phyloP scores from a whole-genome alignment of 2,329 filamentous ascomycete genomes.

The Diplocarpon mali region DNA sequence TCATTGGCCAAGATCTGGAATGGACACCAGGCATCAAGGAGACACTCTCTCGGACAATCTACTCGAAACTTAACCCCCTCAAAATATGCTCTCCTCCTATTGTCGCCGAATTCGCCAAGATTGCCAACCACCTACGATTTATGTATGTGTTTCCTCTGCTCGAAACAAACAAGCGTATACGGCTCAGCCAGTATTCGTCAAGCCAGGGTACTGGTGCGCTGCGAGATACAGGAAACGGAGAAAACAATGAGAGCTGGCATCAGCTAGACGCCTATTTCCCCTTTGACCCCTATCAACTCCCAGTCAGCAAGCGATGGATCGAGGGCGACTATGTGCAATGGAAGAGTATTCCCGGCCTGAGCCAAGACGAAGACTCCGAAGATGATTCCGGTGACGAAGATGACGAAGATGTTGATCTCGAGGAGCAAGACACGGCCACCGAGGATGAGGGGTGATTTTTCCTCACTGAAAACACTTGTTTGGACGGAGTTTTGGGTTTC shows the following conservation, averaged over 20 bases:
- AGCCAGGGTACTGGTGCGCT: conserved; percentile 37
- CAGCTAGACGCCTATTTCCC: conserved; percentile 93
- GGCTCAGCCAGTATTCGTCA: conserved; percentile 59
- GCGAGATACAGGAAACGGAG: conserved; percentile 36
- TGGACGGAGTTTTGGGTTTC: conserved; percentile 1
- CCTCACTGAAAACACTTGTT: background rate
- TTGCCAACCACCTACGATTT: conserved; percentile 75
- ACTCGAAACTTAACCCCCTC: conserved; percentile 83
- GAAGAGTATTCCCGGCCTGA: conserved; percentile 61
- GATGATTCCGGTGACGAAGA: conserved; percentile 22
- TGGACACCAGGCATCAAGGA: conserved; percentile 71
- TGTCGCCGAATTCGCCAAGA: conserved; percentile 80
- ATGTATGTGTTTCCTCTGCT: conserved; percentile 83
- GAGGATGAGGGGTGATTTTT: conserved; percentile 14
- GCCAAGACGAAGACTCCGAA: conserved; percentile 42
- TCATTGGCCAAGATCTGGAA: conserved; percentile 58
- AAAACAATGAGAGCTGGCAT: conserved; percentile 64
- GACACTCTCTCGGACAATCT: conserved; percentile 65
- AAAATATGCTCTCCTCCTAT: conserved; percentile 89
- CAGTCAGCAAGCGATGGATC: conserved; percentile 78
- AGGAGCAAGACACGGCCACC: conserved; percentile 19
- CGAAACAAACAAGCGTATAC: conserved; percentile 84
- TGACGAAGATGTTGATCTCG: conserved; percentile 11
- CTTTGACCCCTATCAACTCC: conserved; percentile 91
- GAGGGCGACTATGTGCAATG: conserved; percentile 75